Evolutionary conservation across 2,329 filamentous ascomycete genomes (phyloP).

Genomic region (Colletotrichum navitas): DNA sequence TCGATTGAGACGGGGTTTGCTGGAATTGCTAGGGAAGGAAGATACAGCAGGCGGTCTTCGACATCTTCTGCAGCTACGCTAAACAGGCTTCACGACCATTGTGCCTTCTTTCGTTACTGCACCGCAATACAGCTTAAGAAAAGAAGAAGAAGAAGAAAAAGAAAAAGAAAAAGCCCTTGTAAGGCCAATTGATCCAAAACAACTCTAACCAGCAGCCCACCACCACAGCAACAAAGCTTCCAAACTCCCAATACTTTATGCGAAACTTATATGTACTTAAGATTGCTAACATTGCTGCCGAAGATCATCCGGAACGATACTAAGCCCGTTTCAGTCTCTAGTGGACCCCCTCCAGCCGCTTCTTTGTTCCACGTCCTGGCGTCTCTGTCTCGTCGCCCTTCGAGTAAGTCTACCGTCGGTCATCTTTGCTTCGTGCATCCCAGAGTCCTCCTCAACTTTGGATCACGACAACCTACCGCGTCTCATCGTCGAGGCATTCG

Average conservation of each 20-base stretch:
- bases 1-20: neutral
- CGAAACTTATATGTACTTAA: conserved; percentile 24
- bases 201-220: neutral
- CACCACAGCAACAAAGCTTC: neutral
- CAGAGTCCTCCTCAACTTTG: conserved; percentile 28
- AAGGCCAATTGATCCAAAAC: neutral
- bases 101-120: neutral
- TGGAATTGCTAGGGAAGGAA: neutral
- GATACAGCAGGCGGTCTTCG: neutral
- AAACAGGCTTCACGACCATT: conserved; percentile 2
- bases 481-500: conserved; percentile 40
- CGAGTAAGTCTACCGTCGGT: conserved; percentile 15
- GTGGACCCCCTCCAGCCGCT: conserved; percentile 30
- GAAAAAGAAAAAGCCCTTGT: neutral
- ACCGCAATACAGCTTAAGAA: too few species aligned
- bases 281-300: neutral
- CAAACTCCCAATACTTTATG: neutral
- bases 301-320: conserved; percentile 7
- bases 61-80: neutral
- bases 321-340: neutral
- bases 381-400: conserved; percentile 37
- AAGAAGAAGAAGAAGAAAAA: too few species aligned
- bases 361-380: conserved; percentile 35
- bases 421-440: conserved; percentile 38
- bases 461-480: conserved; percentile 34